Base-by-base conservation (phyloP, 1,139 yeast genomes). In the Saccharomyces uvarum region DNA sequence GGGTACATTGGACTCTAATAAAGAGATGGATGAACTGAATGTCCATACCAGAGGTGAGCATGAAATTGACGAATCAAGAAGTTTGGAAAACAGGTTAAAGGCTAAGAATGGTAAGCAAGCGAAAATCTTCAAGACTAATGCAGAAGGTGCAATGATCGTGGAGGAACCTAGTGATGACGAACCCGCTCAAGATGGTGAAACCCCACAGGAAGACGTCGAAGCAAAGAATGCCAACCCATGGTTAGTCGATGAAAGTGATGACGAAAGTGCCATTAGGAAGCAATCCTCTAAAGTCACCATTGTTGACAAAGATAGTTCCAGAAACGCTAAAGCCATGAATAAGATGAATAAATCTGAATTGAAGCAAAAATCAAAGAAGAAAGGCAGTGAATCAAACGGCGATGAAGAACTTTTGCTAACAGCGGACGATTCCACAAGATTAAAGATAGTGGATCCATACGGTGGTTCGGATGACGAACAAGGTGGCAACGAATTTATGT, bases 171-270 rank as follows among this genome's bases (percentile, higher is more conserved):
- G 55, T n/a, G 48, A 54, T 28, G 49, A 31, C 16, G 56, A 55
- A 47, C 46, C 51, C 38, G 53, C 31, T 16, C 48, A 52, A 16
- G 53, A 55, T 48, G 48, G 41, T 27, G 42, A 53, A 27, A 53
- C 32, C 3, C 13, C 42, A 13, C 54, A 59, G 9, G 32, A 51
- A 19, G 49, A 51, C 27, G 51, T 56, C 24, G 51, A 48, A 29
- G 51, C 48, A 16, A 49, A 49, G n/a, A 53, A 28, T 28, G 63
- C 71, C 2, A 90, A 90, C 63, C 96, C 96, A 2, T 88, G 96
- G 96, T 71, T 85, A 51, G 52, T 29, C n/a, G 67, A 64, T 13
- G 76, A 71, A 42, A 72, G 73, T 5, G 70, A 74, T 11, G 68
- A 64, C 28, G 61, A 59, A 38, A 57, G 53, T 21, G 47, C 51